phyloP scores from a whole-genome alignment of 352 stramenopile genomes.

The Lagenidium sp. region DNA sequence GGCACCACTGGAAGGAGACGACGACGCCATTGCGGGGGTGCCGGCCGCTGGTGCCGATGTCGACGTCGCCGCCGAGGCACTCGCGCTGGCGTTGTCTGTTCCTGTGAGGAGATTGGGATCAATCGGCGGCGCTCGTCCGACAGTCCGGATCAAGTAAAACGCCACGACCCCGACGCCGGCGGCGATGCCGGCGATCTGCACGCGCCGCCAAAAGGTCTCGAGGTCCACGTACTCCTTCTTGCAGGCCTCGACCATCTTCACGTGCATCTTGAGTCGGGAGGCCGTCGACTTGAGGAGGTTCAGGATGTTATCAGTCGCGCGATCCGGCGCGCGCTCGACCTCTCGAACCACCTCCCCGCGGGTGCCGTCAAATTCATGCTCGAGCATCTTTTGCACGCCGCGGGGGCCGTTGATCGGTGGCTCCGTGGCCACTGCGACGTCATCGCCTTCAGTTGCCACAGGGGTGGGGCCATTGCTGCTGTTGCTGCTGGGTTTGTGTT shows the following conservation, averaged over 20 bases:
- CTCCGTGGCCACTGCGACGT: neutral
- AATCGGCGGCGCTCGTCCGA: conserved; percentile 22
- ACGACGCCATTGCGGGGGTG: neutral
- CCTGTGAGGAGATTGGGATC: no score
- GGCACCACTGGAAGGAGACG: neutral
- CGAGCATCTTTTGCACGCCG: conserved; percentile 65
- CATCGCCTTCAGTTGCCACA: no score
- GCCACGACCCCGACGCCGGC: conserved; percentile 48
- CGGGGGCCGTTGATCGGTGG: no score
- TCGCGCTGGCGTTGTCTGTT: no score
- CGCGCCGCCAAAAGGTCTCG: conserved; percentile 61
- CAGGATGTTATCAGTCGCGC: conserved; percentile 76
- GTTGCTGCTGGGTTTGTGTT: neutral
- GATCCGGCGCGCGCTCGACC: conserved; percentile 69
- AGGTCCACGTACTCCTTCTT: conserved; percentile 71
- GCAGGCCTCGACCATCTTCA: conserved; percentile 65
- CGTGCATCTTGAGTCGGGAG: conserved; percentile 78
- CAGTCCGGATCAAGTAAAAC: conserved; percentile 74
- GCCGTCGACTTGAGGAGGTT: conserved; percentile 77
- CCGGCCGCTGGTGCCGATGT: neutral
- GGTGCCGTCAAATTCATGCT: conserved; percentile 82
- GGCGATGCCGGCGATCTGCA: conserved; percentile 53
- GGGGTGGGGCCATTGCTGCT: neutral
- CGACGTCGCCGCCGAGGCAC: conserved; percentile 4
- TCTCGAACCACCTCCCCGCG: conserved; percentile 79